These are phyloP conservation scores for Gonium pectorale DNA, from an alignment of 139 green algal genomes.

Conservation along the genomic window DNA sequence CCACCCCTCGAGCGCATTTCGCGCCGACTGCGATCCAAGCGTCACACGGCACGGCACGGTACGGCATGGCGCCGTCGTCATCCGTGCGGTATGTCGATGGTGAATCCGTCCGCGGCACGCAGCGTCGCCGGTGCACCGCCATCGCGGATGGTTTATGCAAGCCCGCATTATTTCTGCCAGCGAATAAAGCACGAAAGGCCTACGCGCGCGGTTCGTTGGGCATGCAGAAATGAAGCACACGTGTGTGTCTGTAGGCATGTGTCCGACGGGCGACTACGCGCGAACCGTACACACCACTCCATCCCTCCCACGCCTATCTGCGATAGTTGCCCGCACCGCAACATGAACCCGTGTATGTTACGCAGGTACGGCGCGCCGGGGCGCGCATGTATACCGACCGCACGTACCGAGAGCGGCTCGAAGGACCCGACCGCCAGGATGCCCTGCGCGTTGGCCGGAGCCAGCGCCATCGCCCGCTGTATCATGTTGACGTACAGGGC, in stretches of 20 bases:
- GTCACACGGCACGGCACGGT: too few relatives aligned
- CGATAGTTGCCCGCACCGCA: too few relatives aligned
- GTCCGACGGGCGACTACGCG: too few relatives aligned
- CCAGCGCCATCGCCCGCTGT: not conserved
- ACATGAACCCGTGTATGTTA: too few relatives aligned
- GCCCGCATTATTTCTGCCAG: not conserved
- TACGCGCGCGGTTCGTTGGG: too few relatives aligned
- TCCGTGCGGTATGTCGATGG: too few relatives aligned
- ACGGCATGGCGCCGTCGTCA: too few relatives aligned
- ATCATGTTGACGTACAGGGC: conserved; percentile 14
- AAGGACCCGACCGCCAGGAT: conserved; percentile 13
- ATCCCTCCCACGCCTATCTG: not conserved
- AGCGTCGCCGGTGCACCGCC: too few relatives aligned
- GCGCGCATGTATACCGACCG: not conserved
- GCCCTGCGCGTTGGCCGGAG: not conserved
- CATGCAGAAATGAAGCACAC: not conserved
- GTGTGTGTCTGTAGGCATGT: not conserved
- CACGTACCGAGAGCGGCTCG: not conserved
- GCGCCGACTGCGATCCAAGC: too few relatives aligned
- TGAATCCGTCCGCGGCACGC: too few relatives aligned
- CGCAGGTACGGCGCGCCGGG: too few relatives aligned
- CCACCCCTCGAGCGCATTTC: conserved; percentile 14
- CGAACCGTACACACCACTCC: not conserved
- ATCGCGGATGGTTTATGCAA: too few relatives aligned
- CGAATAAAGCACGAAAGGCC: not conserved